Evolutionary conservation across 108 stramenopile species (phyloP).

Genomic region (Discostella pseudostelligera): DNA sequence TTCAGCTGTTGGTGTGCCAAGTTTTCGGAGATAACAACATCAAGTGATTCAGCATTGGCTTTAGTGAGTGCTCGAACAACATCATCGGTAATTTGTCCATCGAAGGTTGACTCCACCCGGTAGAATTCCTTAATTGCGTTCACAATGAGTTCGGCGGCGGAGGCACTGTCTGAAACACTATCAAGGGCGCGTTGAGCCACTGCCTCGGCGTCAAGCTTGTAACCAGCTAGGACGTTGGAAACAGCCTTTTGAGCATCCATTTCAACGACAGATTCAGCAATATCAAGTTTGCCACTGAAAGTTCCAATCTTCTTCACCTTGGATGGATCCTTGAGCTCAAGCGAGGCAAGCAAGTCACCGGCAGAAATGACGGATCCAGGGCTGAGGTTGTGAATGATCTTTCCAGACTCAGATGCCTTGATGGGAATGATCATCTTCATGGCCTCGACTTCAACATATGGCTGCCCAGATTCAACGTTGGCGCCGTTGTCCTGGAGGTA

Average conservation of each 20-base stretch:
- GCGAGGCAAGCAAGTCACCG: slow-evolving; percentile 93
- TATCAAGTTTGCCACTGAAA: slow-evolving; percentile 79
- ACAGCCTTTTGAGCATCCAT: slow-evolving; percentile 52
- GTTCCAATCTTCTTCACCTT: slow-evolving; percentile 92
- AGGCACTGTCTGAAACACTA: slow-evolving; percentile 43
- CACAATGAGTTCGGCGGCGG: slow-evolving; percentile 60
- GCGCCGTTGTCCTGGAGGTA: slow-evolving; percentile 93
- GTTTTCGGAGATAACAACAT: slow-evolving; percentile 78
- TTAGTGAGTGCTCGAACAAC: slow-evolving; percentile 88
- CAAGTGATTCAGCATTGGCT: slow-evolving; percentile 73
- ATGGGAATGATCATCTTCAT: slow-evolving; percentile 98
- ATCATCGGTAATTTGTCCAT: slow-evolving; percentile 79
- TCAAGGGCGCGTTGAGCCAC: slow-evolving; percentile 56
- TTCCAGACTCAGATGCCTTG: slow-evolving; percentile 93
- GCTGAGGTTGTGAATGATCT: slow-evolving; percentile 87
- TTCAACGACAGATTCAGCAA: slow-evolving; percentile 36
- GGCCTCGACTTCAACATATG: slow-evolving; percentile 94
- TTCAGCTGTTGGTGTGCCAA: slow-evolving; percentile 76
- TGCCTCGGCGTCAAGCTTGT: slow-evolving; percentile 47
- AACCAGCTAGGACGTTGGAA: slow-evolving; percentile 76
- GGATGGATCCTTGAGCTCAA: slow-evolving; percentile 92
- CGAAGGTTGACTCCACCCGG: slow-evolving; percentile 86
- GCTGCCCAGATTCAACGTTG: slow-evolving; percentile 84
- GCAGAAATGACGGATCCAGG: slow-evolving; percentile 95
- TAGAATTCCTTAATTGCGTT: slow-evolving; percentile 77